Evolutionary conservation across 176 grass and related monocot genomes (phyloP), one percentile per base, ranked within the genome.

Genomic region (Coix lacrymajobi): DNA sequence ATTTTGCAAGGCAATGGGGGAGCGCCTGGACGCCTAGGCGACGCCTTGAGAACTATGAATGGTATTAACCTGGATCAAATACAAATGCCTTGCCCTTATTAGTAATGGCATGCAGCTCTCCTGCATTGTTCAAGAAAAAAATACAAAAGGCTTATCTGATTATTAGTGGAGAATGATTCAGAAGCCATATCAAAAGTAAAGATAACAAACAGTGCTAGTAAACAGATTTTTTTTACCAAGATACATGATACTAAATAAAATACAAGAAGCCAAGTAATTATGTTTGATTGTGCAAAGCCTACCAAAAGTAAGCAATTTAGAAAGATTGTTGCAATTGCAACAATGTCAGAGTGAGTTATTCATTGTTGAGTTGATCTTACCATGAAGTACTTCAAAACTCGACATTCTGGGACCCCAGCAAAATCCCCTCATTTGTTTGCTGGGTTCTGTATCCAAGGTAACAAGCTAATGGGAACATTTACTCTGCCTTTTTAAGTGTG

Each of bases 11-110:
- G n/a, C n/a, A n/a, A n/a, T n/a, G n/a, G n/a, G n/a, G n/a, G n/a
- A n/a, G n/a, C n/a, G n/a, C n/a, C n/a, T n/a, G n/a, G n/a, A n/a
- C n/a, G n/a, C n/a, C n/a, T n/a, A n/a, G n/a, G n/a, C n/a, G n/a
- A n/a, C n/a, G n/a, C n/a, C n/a, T n/a, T n/a, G n/a, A n/a, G n/a
- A n/a, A n/a, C n/a, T n/a, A n/a, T n/a, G n/a, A n/a, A n/a, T 70
- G 25, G 19, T 81, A 70, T 22, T 62, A 25, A 61, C 62, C 25
- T 60, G 12, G 60, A 88, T 51, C 40, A 85, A 63, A 89, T 62
- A 69, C 4, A 73, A 32, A 66, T 15, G 0, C 12, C 43, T 45
- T 14, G 12, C 15, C 43, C 13, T 45, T 37, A 2, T 37, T 45
- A 45, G 43, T 14, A 45, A 45, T 45, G 43, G 43, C 43, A 45